Conservation (phyloP, 169 alveolate genomes). For the Cryptosporidium meleagridis region DNA sequence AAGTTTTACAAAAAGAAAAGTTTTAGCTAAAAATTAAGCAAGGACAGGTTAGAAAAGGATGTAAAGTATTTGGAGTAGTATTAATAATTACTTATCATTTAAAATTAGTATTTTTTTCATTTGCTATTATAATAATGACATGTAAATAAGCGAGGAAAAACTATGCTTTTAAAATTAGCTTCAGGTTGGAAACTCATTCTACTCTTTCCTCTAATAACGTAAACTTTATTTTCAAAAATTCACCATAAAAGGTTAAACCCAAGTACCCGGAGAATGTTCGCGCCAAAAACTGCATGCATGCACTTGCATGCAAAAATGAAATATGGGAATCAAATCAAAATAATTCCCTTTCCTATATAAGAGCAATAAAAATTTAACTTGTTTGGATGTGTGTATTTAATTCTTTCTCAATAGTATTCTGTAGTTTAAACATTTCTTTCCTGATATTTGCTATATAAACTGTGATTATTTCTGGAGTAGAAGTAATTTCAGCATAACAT, state of each 20-base stretch:
- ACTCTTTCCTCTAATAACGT: background rate
- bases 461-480: background rate
- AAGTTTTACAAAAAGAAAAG: background rate
- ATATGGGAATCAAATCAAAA: background rate
- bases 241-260: background rate
- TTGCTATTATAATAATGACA: background rate
- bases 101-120: background rate
- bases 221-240: too few relatives aligned
- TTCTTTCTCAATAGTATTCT: slow-evolving; percentile 47
- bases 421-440: slow-evolving; percentile 9
- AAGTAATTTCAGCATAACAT: slow-evolving; percentile 13
- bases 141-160: background rate
- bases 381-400: background rate
- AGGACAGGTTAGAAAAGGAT: background rate
- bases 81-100: background rate
- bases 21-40: background rate
- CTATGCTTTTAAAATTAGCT: too few relatives aligned
- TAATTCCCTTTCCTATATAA: background rate
- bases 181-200: too few relatives aligned
- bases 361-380: background rate
- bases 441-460: background rate
- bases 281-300: background rate
- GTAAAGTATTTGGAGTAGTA: background rate
- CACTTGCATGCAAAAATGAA: background rate
- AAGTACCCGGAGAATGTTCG: background rate